A percentile compares a stretch with the other conserved stretches of the same genome.
Conservation (phyloP, 768 basidiomycete species). For the Calocybe indica region DNA sequence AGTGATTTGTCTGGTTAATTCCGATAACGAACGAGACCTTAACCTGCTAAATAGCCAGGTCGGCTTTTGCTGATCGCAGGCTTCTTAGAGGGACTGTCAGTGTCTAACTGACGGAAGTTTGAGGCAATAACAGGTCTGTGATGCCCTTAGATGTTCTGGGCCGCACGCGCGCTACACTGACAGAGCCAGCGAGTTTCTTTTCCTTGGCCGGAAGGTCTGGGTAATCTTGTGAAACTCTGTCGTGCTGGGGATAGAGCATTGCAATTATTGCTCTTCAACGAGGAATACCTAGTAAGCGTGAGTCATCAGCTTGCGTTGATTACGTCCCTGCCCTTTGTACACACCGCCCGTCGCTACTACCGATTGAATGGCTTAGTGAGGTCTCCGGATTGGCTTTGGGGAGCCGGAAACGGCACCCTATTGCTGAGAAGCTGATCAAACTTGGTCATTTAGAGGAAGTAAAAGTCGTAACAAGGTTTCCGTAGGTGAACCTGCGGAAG, state of each 20-base stretch:
- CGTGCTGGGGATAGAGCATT: slow-evolving; percentile 86
- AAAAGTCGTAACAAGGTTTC: slow-evolving; percentile 81
- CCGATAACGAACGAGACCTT: slow-evolving; percentile 86
- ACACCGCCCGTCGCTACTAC: slow-evolving; percentile 87
- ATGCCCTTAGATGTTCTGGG: slow-evolving; percentile 90
- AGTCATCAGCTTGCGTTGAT: slow-evolving; percentile 88
- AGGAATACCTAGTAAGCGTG: slow-evolving; percentile 86
- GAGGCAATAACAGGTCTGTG: slow-evolving; percentile 91
- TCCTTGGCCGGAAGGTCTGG: slow-evolving; percentile 54
- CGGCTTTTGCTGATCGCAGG: slow-evolving; percentile 66
- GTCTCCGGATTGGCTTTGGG: slow-evolving; percentile 50
- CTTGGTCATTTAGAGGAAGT: slow-evolving; percentile 83
- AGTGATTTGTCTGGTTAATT: slow-evolving; percentile 98
- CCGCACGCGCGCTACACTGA: slow-evolving; percentile 86
- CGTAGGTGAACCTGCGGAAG: slow-evolving; percentile 81
- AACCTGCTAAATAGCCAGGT: slow-evolving; percentile 16
- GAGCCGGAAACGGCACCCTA: slow-evolving; percentile 44
- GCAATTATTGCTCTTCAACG: slow-evolving; percentile 91
- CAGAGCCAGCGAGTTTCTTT: slow-evolving; percentile 77
- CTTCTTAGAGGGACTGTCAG: slow-evolving; percentile 86
- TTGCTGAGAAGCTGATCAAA: slow-evolving; percentile 58
- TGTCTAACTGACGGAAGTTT: slow-evolving; percentile 80
- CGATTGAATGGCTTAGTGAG: slow-evolving; percentile 90
- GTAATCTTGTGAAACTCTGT: slow-evolving; percentile 78
- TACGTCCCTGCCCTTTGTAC: slow-evolving; percentile 62